A percentile compares a stretch with the other conserved stretches of the same genome.
These are phyloP conservation scores for Fusarium sp. DNA, from an alignment of 2,329 filamentous ascomycete genomes.

Conservation along the genomic window DNA sequence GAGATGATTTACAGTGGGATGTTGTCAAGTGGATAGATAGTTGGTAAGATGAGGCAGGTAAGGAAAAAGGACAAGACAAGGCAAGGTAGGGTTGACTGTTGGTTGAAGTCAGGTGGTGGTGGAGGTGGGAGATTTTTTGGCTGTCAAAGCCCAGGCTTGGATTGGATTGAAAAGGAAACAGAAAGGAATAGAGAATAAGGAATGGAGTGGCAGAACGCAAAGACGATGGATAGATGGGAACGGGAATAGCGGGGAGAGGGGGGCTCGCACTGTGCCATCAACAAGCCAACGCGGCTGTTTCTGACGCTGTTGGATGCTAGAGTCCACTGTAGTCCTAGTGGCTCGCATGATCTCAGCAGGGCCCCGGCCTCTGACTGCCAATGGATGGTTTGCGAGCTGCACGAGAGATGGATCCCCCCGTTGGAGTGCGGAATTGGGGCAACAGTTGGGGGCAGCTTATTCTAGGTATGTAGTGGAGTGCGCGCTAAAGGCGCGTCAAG, in stretches of 20 bases:
- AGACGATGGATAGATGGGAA: constrained; percentile 40
- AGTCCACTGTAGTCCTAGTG: constrained; percentile 35
- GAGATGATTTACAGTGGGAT: constrained; percentile 27
- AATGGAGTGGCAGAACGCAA: constrained; percentile 41
- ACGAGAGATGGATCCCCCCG: constrained; percentile 8
- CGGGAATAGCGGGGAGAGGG: constrained; percentile 35
- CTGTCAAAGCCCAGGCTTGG: constrained; percentile 36
- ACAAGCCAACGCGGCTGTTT: constrained; percentile 17
- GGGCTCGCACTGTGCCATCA: constrained; percentile 34
- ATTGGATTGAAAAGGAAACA: constrained; percentile 31
- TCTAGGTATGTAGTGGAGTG: background rate
- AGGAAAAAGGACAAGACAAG: background rate
- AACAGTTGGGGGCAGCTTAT: constrained; percentile 37
- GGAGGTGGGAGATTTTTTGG: constrained; percentile 43
- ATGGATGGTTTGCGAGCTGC: constrained; percentile 20
- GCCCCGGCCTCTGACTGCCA: constrained; percentile 2
- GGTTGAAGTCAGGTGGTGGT: constrained; percentile 28
- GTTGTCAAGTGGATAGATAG: constrained; percentile 30
- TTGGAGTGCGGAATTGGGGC: constrained; percentile 18
- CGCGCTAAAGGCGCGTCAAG: constrained; percentile 38
- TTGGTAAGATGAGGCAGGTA: background rate
- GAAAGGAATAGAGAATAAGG: constrained; percentile 20
- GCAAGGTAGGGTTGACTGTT: constrained; percentile 1
- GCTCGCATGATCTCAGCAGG: constrained; percentile 23
- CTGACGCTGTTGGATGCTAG: constrained; percentile 22